These are phyloP conservation scores for Metarhizium rileyi DNA, from an alignment of 2,329 filamentous ascomycete genomes.

Conservation along the genomic window DNA sequence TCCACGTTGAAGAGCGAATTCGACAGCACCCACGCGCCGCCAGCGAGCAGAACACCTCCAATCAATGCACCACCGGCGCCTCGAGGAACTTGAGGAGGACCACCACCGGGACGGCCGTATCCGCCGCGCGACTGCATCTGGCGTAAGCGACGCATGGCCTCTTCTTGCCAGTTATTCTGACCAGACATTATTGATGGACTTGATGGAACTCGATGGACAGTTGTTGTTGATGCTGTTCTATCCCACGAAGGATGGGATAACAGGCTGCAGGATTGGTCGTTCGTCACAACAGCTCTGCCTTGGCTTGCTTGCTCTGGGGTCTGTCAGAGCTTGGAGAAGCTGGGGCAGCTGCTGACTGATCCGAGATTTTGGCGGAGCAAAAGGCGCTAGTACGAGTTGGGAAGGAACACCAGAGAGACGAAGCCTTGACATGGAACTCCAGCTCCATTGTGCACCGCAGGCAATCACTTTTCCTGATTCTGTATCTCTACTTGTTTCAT, in stretches of 20 bases:
- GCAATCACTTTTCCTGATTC: background rate
- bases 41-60: constrained; percentile 34
- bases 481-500: no score
- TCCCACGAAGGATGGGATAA: background rate
- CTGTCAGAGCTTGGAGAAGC: background rate
- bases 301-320: no score
- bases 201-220: background rate
- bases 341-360: constrained; percentile 6
- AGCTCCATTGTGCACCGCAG: no score
- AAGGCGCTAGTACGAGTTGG: background rate
- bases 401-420: background rate
- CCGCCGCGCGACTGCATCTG: constrained; percentile 35
- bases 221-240: background rate
- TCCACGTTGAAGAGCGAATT: constrained; percentile 75
- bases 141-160: constrained; percentile 41
- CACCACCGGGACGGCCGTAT: constrained; percentile 30
- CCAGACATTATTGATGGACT: constrained; percentile 19
- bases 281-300: constrained; percentile 3
- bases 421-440: no score
- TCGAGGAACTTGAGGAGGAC: constrained; percentile 28
- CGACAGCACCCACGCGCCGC: constrained; percentile 42
- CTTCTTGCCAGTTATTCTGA: constrained; percentile 35
- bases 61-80: constrained; percentile 30
- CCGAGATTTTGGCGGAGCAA: background rate
- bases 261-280: background rate